phyloP scores from a whole-genome alignment of 1,284 basidiomycete species.

The Spongiforma sp. region DNA sequence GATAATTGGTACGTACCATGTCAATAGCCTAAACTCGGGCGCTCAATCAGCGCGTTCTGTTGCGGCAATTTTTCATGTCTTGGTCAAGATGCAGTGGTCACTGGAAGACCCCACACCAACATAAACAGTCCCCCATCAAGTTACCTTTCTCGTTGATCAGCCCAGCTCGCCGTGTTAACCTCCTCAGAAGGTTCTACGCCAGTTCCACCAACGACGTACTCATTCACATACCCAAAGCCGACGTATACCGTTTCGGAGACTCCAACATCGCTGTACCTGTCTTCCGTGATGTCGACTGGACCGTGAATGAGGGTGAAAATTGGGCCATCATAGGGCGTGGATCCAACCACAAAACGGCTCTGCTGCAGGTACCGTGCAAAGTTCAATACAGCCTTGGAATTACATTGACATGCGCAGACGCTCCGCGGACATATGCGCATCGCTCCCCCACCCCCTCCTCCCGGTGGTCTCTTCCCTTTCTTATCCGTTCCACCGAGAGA shows the following conservation, averaged over 20 bases:
- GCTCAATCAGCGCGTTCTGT: no score
- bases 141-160: neutral
- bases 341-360: conserved; percentile 52
- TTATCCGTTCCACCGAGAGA: conserved; percentile 49
- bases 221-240: conserved; percentile 48
- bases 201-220: conserved; percentile 19
- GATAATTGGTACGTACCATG: no score
- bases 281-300: conserved; percentile 64
- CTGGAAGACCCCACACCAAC: neutral
- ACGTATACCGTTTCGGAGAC: conserved; percentile 59
- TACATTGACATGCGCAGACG: conserved; percentile 46
- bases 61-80: conserved; percentile 7
- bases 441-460: conserved; percentile 59
- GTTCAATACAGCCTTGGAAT: neutral
- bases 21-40: no score
- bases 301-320: conserved; percentile 62
- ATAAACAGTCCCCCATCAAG: conserved; percentile 2
- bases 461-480: conserved; percentile 77
- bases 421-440: conserved; percentile 74
- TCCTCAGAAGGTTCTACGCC: conserved; percentile 12
- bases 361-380: conserved; percentile 60
- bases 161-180: neutral
- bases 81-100: conserved; percentile 7
- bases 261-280: conserved; percentile 49
- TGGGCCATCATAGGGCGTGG: conserved; percentile 75